Conservation (phyloP, 371 early-diverging fungal species). For the Saksenaea oblongispora region DNA sequence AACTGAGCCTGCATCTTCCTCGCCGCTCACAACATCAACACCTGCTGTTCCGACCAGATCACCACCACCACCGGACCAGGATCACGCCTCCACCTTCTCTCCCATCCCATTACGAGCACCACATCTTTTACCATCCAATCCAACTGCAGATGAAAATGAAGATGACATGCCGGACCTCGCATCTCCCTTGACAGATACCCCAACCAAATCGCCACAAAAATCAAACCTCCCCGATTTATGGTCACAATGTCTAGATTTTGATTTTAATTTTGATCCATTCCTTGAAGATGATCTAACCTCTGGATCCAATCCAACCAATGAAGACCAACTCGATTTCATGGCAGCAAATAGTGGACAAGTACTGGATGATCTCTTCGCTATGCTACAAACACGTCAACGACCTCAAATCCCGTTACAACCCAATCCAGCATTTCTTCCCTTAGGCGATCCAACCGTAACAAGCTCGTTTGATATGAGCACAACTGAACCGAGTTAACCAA, state of each 20-base stretch:
- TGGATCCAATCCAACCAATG: conserved; percentile 4
- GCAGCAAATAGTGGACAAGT: conserved; percentile 20
- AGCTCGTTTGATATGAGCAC: background rate
- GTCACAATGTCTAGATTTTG: conserved; percentile 6
- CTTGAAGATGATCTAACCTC: conserved; percentile 39
- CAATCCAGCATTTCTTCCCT: background rate
- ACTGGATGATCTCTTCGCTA: conserved; percentile 28
- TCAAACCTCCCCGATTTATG: conserved; percentile 10
- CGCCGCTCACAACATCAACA: background rate
- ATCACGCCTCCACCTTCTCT: background rate
- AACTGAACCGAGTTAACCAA: background rate
- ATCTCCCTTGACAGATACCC: background rate
- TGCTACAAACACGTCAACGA: conserved; percentile 29
- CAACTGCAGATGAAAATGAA: conserved; percentile 13
- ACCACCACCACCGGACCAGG: background rate
- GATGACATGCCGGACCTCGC: background rate
- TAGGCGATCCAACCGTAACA: background rate
- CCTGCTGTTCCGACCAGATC: background rate
- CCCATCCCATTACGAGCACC: background rate
- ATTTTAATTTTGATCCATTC: conserved; percentile 31
- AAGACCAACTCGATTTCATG: conserved; percentile 8
- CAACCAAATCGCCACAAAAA: conserved; percentile 5
- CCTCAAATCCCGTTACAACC: conserved; percentile 29
- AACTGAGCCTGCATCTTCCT: conserved; percentile 6
- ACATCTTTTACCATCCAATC: conserved; percentile 8